These are phyloP conservation scores for Kwoniella newhampshirensis DNA, from an alignment of 768 basidiomycete genomes.

Conservation along the genomic window DNA sequence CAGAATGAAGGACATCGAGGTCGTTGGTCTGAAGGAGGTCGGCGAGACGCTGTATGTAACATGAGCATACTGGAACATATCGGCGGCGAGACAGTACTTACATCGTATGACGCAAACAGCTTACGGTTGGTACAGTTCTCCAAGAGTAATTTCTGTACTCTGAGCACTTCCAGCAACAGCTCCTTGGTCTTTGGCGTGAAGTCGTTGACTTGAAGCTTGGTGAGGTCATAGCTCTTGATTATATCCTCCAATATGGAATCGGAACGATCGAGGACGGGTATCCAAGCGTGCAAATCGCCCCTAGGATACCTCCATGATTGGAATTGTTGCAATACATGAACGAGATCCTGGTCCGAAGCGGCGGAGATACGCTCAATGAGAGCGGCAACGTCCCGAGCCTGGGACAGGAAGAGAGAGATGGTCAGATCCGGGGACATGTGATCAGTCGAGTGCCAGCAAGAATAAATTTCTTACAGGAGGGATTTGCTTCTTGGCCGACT, in stretches of 20 bases:
- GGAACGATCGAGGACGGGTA: constrained; percentile 91
- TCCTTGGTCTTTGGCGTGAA: constrained; percentile 76
- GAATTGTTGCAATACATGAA: constrained; percentile 66
- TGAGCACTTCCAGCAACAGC: constrained; percentile 74
- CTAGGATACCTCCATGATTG: constrained; percentile 90
- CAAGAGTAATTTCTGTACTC: constrained; percentile 82
- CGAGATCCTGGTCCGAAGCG: constrained; percentile 70
- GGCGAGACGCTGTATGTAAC: constrained; percentile 70
- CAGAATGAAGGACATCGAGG: constrained; percentile 77
- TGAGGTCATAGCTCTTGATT: constrained; percentile 80
- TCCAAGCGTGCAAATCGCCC: constrained; percentile 95
- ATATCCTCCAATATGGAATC: constrained; percentile 80
- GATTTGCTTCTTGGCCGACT: constrained; percentile 34
- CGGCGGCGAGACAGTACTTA: constrained; percentile 57
- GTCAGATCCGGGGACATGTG: not conserved
- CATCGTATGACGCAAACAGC: constrained; percentile 94
- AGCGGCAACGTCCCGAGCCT: constrained; percentile 60
- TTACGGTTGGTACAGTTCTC: constrained; percentile 98
- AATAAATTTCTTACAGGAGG: constrained; percentile 30
- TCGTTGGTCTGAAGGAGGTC: constrained; percentile 84
- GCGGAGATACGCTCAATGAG: constrained; percentile 70
- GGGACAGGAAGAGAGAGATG: not conserved
- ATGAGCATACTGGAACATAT: constrained; percentile 1
- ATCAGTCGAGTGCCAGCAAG: not conserved
- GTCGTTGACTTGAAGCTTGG: constrained; percentile 71